Conservation (phyloP, 2,329 filamentous ascomycete genomes). For the Sporothrix inflata region DNA sequence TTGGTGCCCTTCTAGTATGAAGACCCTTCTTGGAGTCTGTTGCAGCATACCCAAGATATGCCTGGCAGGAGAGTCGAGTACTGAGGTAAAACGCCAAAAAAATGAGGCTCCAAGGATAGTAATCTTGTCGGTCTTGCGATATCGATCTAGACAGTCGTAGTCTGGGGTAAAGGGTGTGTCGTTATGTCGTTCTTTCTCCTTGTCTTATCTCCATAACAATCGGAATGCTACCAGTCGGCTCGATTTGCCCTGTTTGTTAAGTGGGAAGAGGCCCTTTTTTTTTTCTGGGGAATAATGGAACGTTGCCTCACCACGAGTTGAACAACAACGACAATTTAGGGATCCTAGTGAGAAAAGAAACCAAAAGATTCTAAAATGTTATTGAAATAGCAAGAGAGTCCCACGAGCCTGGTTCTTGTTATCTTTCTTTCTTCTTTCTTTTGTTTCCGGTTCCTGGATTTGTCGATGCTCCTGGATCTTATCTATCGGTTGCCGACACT, state of each 20-base stretch:
- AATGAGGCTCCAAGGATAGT: neutral
- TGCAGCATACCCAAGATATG: neutral
- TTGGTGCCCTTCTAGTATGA: too few relatives aligned
- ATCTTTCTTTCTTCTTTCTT: neutral
- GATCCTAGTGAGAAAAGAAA: neutral
- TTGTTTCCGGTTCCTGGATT: neutral
- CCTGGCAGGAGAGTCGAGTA: too few relatives aligned
- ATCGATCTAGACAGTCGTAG: neutral
- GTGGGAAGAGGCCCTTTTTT: neutral
- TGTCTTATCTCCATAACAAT: neutral
- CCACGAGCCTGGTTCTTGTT: neutral
- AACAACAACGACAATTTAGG: neutral
- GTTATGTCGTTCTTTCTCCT: neutral
- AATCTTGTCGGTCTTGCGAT: neutral
- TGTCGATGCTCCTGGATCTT: neutral
- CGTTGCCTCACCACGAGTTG: neutral
- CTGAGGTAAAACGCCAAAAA: neutral
- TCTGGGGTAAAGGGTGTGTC: neutral
- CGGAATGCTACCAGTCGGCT: conserved; percentile 16
- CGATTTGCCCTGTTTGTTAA: conserved; percentile 11
- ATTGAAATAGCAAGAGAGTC: neutral
- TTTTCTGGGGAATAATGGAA: neutral
- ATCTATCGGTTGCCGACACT: too few relatives aligned
- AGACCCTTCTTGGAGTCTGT: neutral
- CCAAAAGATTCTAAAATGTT: neutral